phyloP scores from a whole-genome alignment of 2,329 filamentous ascomycete species.

The Thelonectria blattea region DNA sequence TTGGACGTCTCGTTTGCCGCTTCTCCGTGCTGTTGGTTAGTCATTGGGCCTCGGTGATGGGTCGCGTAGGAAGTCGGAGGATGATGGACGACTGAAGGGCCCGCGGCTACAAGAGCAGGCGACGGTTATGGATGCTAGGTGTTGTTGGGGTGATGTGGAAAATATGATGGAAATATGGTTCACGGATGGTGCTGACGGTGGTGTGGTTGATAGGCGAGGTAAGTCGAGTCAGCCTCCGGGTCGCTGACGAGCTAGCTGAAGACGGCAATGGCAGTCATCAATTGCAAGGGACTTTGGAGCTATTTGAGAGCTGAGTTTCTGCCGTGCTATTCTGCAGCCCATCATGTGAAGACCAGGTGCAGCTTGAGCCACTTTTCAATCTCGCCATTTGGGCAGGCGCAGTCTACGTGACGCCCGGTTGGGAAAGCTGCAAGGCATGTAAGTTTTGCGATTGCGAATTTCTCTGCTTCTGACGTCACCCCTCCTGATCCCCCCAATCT shows the following conservation, averaged over 20 bases:
- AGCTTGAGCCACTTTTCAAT: conserved; percentile 16
- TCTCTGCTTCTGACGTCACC: conserved; percentile 32
- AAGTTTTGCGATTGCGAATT: not conserved
- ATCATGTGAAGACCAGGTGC: not conserved
- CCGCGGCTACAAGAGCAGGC: conserved; percentile 11
- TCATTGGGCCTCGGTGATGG: conserved; percentile 20
- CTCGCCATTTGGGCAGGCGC: conserved; percentile 20
- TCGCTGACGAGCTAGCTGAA: not conserved
- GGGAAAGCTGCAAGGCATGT: not conserved
- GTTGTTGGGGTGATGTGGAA: conserved; percentile 6
- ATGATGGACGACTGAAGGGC: not conserved
- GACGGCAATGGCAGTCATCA: not conserved
- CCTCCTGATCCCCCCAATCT: not conserved
- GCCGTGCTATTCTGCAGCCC: not conserved
- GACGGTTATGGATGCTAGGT: conserved; percentile 4
- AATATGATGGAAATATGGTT: conserved; percentile 1
- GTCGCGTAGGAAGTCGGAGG: conserved; percentile 18
- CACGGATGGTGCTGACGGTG: conserved; percentile 9
- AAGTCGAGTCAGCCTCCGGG: not conserved
- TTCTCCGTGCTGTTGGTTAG: conserved; percentile 15
- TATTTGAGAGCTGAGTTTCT: not conserved
- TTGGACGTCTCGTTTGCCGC: conserved; percentile 14
- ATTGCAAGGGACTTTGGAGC: not conserved
- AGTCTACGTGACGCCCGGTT: not conserved
- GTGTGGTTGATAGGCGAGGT: conserved; percentile 34